Percentiles rank a stretch among this genome's conserved stretches.
These are phyloP conservation scores for Tuber microsphaerosporum DNA, from an alignment of 495 filamentous ascomycete species.

Conservation along the genomic window DNA sequence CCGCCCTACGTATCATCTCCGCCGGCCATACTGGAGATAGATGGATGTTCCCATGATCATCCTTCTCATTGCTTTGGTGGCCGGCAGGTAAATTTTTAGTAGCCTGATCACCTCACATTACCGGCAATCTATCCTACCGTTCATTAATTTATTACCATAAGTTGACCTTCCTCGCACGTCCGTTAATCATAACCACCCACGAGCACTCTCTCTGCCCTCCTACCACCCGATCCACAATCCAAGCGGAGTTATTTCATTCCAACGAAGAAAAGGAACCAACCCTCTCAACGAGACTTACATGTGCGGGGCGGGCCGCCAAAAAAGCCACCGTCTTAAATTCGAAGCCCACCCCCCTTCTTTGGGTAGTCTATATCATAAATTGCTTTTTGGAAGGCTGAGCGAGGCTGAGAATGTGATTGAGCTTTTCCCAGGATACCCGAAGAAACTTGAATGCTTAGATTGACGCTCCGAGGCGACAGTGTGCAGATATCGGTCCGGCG, in stretches of 20 bases:
- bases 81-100: not conserved
- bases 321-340: not conserved
- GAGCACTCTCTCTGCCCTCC: not conserved
- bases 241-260: not conserved
- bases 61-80: not conserved
- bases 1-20: not conserved
- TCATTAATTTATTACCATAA: not conserved
- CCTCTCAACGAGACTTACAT: not conserved
- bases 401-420: constrained; percentile 6
- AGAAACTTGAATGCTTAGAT: constrained; percentile 1
- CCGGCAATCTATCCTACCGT: not conserved
- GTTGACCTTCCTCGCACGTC: not conserved
- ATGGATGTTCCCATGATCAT: constrained; percentile 3
- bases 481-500: constrained; percentile 3
- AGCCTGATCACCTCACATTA: not conserved
- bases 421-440: constrained; percentile 1
- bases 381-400: constrained; percentile 4
- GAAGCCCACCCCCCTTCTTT: not conserved
- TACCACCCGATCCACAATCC: not conserved
- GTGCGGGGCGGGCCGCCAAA: constrained; percentile 2
- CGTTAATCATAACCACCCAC: not conserved
- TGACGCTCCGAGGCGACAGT: not conserved
- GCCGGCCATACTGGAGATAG: not conserved
- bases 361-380: not conserved
- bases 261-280: not conserved